A percentile compares a stretch with the other conserved stretches of the same genome.
phyloP scores from a whole-genome alignment of 2,329 filamentous ascomycete genomes.

The Plectosphaerella plurivora region DNA sequence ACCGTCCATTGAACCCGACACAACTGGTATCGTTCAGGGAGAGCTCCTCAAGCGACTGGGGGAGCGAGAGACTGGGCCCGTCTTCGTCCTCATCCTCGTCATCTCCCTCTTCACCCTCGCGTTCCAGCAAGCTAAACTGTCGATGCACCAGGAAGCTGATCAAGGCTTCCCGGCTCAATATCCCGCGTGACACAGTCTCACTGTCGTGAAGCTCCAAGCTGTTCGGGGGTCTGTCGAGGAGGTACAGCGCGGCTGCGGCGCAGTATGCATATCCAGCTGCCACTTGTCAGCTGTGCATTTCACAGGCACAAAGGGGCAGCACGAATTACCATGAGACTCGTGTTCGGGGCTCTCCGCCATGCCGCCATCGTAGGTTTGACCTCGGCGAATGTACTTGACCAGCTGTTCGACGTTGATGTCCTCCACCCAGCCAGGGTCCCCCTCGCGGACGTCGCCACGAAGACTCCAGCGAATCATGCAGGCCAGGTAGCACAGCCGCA shows the following conservation, averaged over 20 bases:
- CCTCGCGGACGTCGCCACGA: constrained; percentile 51
- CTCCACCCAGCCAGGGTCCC: constrained; percentile 49
- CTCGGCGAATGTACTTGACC: constrained; percentile 64
- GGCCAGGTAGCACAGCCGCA: constrained; percentile 84
- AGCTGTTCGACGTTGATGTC: constrained; percentile 74
- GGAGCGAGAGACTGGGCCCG: constrained; percentile 21
- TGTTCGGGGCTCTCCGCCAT: constrained; percentile 73
- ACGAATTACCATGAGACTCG: constrained; percentile 70
- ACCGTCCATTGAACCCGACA: constrained; percentile 83
- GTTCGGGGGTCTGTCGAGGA: constrained; percentile 61
- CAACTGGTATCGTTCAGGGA: constrained; percentile 32
- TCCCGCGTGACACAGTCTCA: constrained; percentile 27
- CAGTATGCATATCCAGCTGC: constrained; percentile 88
- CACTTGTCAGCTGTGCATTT: constrained; percentile 4
- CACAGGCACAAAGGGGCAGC: background rate
- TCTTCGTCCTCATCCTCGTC: constrained; percentile 37
- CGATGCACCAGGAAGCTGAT: constrained; percentile 58
- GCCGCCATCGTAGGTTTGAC: constrained; percentile 78
- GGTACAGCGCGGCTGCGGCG: constrained; percentile 70
- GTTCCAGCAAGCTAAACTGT: constrained; percentile 56
- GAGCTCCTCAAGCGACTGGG: constrained; percentile 28
- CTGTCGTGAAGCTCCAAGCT: constrained; percentile 25
- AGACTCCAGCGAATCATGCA: constrained; percentile 79
- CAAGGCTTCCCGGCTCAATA: constrained; percentile 24
- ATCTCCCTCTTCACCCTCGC: constrained; percentile 34